Conservation (phyloP, 1,139 yeast genomes). For the Diutina neorugosa region DNA sequence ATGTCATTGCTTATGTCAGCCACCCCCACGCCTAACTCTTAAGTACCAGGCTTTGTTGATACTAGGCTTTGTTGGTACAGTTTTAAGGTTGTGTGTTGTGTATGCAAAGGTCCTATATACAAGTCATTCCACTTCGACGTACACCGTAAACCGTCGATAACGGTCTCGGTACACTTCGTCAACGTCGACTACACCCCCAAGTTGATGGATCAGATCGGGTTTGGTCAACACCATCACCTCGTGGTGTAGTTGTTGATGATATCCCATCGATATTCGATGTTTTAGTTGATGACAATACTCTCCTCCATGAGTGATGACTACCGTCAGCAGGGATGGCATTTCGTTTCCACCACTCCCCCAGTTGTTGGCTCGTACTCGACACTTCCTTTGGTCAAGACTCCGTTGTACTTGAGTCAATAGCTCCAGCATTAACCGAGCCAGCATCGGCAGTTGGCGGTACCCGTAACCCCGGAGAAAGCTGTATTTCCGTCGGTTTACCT, state of each 20-base stretch:
- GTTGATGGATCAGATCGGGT: neutral
- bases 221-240: neutral
- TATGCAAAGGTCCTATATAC: too few species aligned
- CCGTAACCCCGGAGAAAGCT: neutral
- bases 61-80: too few species aligned
- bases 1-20: too few species aligned
- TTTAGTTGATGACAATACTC: neutral
- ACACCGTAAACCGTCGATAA: neutral
- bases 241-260: neutral
- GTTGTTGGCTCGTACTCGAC: neutral
- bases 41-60: too few species aligned
- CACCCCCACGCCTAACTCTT: too few species aligned
- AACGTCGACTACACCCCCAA: neutral
- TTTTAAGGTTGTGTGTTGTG: too few species aligned
- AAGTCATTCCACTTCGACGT: neutral
- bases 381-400: neutral
- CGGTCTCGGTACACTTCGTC: neutral
- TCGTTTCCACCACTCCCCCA: too few species aligned
- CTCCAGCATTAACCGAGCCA: neutral
- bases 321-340: neutral
- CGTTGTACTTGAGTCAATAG: neutral
- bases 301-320: neutral
- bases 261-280: neutral
- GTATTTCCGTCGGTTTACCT: neutral
- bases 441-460: neutral